Conservation (phyloP, 306 rosid species). For the Lotus japonicus region DNA sequence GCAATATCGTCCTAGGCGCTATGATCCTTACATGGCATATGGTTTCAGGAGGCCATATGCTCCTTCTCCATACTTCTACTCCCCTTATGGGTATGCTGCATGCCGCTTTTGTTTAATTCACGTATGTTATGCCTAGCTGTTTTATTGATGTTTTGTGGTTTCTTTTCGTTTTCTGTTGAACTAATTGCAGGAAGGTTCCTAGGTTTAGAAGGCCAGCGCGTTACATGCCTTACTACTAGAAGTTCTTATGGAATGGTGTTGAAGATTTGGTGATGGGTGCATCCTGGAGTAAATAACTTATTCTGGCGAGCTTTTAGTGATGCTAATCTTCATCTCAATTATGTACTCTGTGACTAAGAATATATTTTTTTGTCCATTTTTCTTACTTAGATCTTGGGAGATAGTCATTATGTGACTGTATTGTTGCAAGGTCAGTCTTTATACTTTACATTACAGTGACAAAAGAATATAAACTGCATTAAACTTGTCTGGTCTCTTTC, state of each 20-base stretch:
- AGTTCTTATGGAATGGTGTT: slow-evolving; percentile 1
- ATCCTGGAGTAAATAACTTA: slow-evolving; percentile 7
- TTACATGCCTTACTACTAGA: slow-evolving; percentile 80
- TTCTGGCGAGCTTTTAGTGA: not conserved
- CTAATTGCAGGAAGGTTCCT: slow-evolving; percentile 65
- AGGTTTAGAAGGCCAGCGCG: slow-evolving; percentile 72
- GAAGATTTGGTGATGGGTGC: not conserved
- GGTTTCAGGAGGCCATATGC: slow-evolving; percentile 80
- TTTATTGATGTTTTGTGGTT: slow-evolving; percentile 9
- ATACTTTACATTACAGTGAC: slow-evolving; percentile 10
- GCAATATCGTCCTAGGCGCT: slow-evolving; percentile 74
- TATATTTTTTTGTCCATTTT: not conserved
- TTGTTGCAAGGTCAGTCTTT: slow-evolving; percentile 12
- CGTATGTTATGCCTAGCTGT: not conserved
- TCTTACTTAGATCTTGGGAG: not conserved
- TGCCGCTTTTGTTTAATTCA: not conserved
- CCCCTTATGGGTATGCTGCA: slow-evolving; percentile 75
- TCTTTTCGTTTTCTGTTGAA: not conserved
- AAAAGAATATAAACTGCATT: not conserved
- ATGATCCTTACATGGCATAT: slow-evolving; percentile 59
- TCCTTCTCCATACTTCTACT: slow-evolving; percentile 59
- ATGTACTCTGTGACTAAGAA: not conserved
- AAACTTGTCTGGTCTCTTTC: not conserved
- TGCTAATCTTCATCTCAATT: slow-evolving; percentile 4
- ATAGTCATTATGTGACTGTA: not conserved